Base-by-base conservation (phyloP, 23 red algal genomes). In the Gracilariopsis chorda region DNA sequence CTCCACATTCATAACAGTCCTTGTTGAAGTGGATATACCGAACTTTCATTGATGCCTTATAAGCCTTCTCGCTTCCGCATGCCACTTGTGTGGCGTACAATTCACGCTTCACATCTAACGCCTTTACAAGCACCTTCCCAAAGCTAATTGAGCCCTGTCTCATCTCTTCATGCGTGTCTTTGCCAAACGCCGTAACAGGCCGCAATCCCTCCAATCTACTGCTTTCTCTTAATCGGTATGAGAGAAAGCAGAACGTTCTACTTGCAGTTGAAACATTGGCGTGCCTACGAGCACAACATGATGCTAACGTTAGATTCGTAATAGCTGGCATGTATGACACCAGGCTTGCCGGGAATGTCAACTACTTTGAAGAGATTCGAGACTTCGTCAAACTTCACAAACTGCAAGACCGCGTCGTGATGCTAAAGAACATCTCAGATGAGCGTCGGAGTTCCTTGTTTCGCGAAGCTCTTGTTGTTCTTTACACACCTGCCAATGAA, bases 181-280 rank as follows among this genome's bases (percentile, higher is more conserved):
- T 72, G n/a, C 33, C 71, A 0, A 2, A 35, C 6, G 25, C 63
- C 16, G 17, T 43, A 0, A 12, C 21, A n/a, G 1, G 40, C 24
- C 17, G 19, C 19, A 34, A n/a, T 28, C 40, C 60, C 1, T 60
- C 88, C 41, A 62, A 56, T 1, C 6, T 90, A 3, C 39, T 99
- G 9, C 74, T 99, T 21, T 99, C 93, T 4, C 60, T 99, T 3
- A 99, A 95, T 69, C 89, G 97, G 6, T 99, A 83, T 88, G 97
- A 99, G 77, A 34, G 90, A 20, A 99, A 99, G 72, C 96, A 99
- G 78, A 84, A 92, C 59, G 59, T 99, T 42, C 51, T 78, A 6
- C 51, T 99, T 53, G 94, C 92, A n/a, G 47, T 99, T 23, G 58
- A 85, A 2, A 76, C 95, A 14, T 46, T 94, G 33, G 67, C 63